Conservation (phyloP, 148 eudicot species). For the Cornus controversa region DNA sequence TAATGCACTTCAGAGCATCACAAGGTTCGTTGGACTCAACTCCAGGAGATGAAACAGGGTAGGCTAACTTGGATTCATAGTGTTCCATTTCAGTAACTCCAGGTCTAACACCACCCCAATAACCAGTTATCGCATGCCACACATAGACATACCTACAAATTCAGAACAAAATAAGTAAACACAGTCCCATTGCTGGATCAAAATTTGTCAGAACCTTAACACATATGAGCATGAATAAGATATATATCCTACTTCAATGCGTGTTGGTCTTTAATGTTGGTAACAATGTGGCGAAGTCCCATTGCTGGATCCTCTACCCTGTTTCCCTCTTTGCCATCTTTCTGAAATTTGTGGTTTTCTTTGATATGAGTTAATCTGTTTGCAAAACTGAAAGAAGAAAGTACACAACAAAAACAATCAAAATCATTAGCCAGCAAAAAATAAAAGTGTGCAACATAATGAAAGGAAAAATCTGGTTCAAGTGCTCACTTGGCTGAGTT, state of each 20-base stretch:
- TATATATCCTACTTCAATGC: constrained; percentile 45
- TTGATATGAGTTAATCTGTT: constrained; percentile 73
- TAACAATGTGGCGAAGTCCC: constrained; percentile 59
- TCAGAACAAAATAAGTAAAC: not conserved
- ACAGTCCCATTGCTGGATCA: not conserved
- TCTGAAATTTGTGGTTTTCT: constrained; percentile 82
- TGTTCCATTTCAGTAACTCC: constrained; percentile 59
- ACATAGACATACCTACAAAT: constrained; percentile 66
- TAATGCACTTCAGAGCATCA: constrained; percentile 54
- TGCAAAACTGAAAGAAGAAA: constrained; percentile 53
- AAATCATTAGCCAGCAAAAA: not conserved
- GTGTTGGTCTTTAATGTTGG: constrained; percentile 64
- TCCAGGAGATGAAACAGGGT: constrained; percentile 65
- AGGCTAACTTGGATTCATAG: constrained; percentile 60
- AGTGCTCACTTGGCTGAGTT: constrained; percentile 68
- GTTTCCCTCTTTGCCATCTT: constrained; percentile 66
- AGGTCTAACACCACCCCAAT: constrained; percentile 88
- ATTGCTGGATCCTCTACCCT: constrained; percentile 54
- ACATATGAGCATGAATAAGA: not conserved
- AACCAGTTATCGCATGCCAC: constrained; percentile 93
- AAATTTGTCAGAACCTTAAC: not conserved
- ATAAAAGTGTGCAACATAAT: not conserved
- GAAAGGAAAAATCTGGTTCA: not conserved
- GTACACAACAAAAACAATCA: constrained; percentile 1
- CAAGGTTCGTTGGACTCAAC: constrained; percentile 57